Base-by-base conservation (phyloP, 352 stramenopile species). In the Phytophthora brassicae region DNA sequence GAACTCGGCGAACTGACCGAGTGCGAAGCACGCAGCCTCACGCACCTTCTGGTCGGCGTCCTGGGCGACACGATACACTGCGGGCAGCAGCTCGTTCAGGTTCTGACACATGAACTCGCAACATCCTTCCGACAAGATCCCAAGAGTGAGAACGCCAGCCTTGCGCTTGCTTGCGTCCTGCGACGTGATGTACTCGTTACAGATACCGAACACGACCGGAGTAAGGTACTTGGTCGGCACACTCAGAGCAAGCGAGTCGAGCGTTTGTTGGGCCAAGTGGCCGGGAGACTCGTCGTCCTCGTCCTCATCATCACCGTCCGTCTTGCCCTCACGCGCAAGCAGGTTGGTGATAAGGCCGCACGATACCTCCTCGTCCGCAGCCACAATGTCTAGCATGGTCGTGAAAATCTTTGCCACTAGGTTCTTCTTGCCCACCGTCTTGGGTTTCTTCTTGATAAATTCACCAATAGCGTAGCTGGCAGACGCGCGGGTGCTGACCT, bases 1-100 rank as follows among this genome's bases (percentile, higher is more conserved):
- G 71, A 99, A 97, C 81, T 99, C 97, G 51, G 92, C 92, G 53
- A 99, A 98, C 75, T 99, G 96, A 38, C 97, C 97, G n/a, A 99
- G 81, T 43, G 95, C 93, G 70, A 99, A 99, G 77, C 96, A 99
- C 11, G 96, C 94, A 48, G 95, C 98, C 69, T 99, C 96, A 51
- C 97, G 86, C 43, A 99, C 96, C 73, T 90, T 85, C 56, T 97
- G 83, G 67, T 98, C 94, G 9, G 64, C 50, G 69, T 99, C 96
- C 54, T 95, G 78, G 11, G 96, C 93, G 16, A 94, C 81, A 16
- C 79, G 74, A 60, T 98, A 97, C 17, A 98, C 88, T 52, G 94
- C 82, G 12, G 94, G 92, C 74, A 99, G 86, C 60, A 98, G 71
- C 54, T 98, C 81, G 29, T 82, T 83, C 44, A 99, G 81, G 75